Evolutionary conservation across 202 grass and related monocot species (phyloP), one percentile per base, ranked within the genome.

Genomic region (Zizania palustris): DNA sequence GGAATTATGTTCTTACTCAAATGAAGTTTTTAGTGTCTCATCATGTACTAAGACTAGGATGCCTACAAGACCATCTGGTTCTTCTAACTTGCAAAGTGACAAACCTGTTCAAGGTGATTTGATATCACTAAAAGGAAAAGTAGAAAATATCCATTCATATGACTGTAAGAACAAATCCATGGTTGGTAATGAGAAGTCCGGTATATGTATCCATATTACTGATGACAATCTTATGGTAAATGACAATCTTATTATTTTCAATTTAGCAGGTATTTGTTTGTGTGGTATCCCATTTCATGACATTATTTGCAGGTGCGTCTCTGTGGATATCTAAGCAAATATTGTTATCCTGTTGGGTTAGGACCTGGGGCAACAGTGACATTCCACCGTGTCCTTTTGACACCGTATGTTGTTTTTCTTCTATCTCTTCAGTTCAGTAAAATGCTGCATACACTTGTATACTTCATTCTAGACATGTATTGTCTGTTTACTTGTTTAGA

Each of bases 201-300:
- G 42, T 78, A 56, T 94, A 53, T 97, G 94, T 73, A 84, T 97
- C 65, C 87, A 93, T 83, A 59, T 97, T 77, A 65, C 77, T 75
- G 91, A 97, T 82, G 77, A 86, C 57, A 80, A 69, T 77, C 79
- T 86, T 51, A 88, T 3, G 91, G 94, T 97, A 97, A 88, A 49
- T 89, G 35, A 19, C 37, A 63, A 62, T 46, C 18, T 59, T 50
- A 58, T 68, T 53, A 13, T 86, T 83, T 62, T 66, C 41, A 36
- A 73, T 84, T 64, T 43, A 69, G n/a, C 67, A 18, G 28, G 41
- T 69, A 56, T 34, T 63, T 85, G 5, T 45, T 83, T 18, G 13
- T 53, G 72, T 85, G 35, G 58, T 59, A 53, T 72, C 65, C 72
- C 11, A 75, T 80, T 74, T 84, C 42, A 70, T 83, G 68, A 28